Percentiles rank a stretch among this genome's conserved stretches.
phyloP scores from a whole-genome alignment of 140 eudicot genomes.

The Ambrosia hybrid region DNA sequence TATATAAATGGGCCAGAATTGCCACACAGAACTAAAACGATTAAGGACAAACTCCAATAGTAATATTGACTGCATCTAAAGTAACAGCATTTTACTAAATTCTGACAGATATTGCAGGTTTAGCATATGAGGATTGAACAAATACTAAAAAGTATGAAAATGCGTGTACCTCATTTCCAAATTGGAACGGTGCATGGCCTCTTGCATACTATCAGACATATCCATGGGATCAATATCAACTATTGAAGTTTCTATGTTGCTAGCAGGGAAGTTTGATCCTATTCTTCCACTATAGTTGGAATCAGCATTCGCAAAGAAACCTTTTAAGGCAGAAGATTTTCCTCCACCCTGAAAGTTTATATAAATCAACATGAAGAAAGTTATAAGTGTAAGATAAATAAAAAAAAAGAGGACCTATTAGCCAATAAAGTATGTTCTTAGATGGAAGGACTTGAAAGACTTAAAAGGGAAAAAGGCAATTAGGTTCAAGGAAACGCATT shows the following conservation, averaged over 20 bases:
- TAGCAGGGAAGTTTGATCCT: constrained; percentile 43
- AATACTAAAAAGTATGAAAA: constrained; percentile 29
- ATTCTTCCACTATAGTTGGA: constrained; percentile 43
- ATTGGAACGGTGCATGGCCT: constrained; percentile 96
- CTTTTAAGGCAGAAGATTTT: constrained; percentile 66
- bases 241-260: constrained; percentile 45
- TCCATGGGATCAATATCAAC: constrained; percentile 91
- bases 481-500: too few relatives aligned
- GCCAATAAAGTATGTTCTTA: constrained; percentile 14
- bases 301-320: constrained; percentile 72
- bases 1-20: too few relatives aligned
- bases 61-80: too few relatives aligned
- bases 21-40: too few relatives aligned
- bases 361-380: constrained; percentile 13
- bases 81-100: too few relatives aligned
- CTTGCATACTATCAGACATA: constrained; percentile 97
- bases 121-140: too few relatives aligned
- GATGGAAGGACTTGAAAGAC: too few relatives aligned
- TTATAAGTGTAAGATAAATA: background rate
- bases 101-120: too few relatives aligned
- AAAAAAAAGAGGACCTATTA: constrained; percentile 5
- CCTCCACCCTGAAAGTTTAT: constrained; percentile 53
- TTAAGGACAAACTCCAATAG: too few relatives aligned
- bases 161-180: constrained; percentile 87
- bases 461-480: too few relatives aligned